phyloP scores from a whole-genome alignment of 1,284 basidiomycete species.

The Bondarzewia mesenterica region DNA sequence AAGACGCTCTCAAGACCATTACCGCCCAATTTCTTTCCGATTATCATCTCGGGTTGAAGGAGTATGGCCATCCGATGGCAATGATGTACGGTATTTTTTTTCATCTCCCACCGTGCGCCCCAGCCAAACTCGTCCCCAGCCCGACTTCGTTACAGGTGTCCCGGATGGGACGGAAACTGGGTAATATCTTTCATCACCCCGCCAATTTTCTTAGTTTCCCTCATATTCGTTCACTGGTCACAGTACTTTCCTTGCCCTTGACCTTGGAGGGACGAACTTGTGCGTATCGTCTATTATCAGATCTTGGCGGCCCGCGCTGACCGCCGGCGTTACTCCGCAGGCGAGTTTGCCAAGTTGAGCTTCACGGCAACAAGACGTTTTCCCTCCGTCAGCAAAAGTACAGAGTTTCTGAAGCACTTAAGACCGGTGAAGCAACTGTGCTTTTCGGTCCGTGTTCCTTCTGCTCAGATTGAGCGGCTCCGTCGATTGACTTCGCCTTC shows the following conservation, averaged over 20 bases:
- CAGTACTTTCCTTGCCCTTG: conserved; percentile 89
- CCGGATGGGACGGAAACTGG: conserved; percentile 88
- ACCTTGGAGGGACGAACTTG: conserved; percentile 94
- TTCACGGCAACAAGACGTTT: conserved; percentile 88
- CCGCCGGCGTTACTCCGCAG: conserved; percentile 29
- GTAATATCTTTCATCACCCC: conserved; percentile 42
- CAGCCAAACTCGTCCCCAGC: conserved; percentile 28
- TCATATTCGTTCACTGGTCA: conserved; percentile 5
- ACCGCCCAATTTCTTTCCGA: conserved; percentile 77
- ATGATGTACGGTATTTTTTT: conserved; percentile 64
- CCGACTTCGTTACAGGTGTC: conserved; percentile 85
- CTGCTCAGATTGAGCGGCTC: neutral
- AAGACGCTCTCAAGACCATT: conserved; percentile 57
- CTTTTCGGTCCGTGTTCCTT: conserved; percentile 63
- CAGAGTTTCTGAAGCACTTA: conserved; percentile 83
- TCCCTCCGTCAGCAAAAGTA: conserved; percentile 89
- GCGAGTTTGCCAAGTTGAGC: conserved; percentile 87
- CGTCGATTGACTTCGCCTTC: neutral
- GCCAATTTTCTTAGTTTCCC: neutral
- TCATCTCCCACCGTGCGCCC: neutral
- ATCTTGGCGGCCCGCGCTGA: conserved; percentile 1
- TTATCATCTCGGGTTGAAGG: conserved; percentile 59
- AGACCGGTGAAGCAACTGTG: conserved; percentile 78
- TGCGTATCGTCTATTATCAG: conserved; percentile 35
- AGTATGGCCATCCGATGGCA: conserved; percentile 75